Conservation (phyloP, 345 rosid genomes). For the Citrus cavaleriei region DNA sequence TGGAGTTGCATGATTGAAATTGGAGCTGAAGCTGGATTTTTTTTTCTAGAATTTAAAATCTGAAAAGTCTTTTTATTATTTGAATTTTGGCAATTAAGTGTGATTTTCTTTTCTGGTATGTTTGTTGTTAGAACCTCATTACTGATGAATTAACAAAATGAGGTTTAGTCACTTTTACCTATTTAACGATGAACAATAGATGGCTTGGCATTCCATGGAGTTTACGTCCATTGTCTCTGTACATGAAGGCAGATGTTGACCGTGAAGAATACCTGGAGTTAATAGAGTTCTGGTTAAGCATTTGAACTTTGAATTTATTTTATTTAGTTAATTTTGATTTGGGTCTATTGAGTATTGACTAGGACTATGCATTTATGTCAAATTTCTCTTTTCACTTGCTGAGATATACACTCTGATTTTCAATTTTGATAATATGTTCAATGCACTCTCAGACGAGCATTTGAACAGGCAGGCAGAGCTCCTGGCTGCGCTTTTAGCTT, state of each 20-base stretch:
- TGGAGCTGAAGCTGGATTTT: not conserved
- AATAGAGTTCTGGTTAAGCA: not conserved
- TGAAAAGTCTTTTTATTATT: not conserved
- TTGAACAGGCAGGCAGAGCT: slow-evolving; percentile 67
- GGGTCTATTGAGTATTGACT: not conserved
- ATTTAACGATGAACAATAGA: not conserved
- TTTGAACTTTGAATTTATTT: not conserved
- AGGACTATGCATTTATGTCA: not conserved
- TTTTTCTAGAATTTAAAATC: not conserved
- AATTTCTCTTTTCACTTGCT: not conserved
- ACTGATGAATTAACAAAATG: not conserved
- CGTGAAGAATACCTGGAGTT: not conserved
- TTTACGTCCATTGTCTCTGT: not conserved
- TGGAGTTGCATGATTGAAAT: not conserved
- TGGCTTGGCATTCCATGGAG: not conserved
- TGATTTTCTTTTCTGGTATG: not conserved
- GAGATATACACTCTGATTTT: not conserved
- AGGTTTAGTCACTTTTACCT: not conserved
- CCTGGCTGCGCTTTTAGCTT: slow-evolving; percentile 53
- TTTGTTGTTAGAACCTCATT: not conserved
- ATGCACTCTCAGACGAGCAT: slow-evolving; percentile 50
- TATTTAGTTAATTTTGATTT: not conserved
- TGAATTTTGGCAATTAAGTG: not conserved
- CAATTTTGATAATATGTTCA: slow-evolving; percentile 16
- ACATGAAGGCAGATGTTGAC: not conserved